Evolutionary conservation across 805 yeast species (phyloP), one percentile per base, ranked within the genome.

Genomic region (Ogataea methylovora): DNA sequence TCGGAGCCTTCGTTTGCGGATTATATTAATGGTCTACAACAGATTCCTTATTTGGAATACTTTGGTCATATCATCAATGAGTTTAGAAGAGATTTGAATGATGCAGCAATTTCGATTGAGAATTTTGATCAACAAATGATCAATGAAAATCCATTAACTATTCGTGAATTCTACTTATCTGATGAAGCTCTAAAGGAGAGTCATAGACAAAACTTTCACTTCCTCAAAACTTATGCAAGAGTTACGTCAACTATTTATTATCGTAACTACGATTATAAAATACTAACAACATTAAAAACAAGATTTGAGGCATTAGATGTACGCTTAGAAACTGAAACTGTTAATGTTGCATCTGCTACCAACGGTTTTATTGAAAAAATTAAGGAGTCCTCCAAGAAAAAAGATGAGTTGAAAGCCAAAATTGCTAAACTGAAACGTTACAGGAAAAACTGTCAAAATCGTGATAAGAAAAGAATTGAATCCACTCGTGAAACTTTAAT

Each of bases 61-160:
- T 41, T 51, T 27, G 46, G 41, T 14, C 60, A 56, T 36, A 37
- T 54, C 5, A 52, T 52, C 5, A 54, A 42, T 12, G 58, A 56
- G 25, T 44, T 53, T 32, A 41, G 44, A 29, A 35, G 51, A 10
- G 53, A 53, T 8, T 48, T 55, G 10, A 40, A 44, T 10, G 45
- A 51, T 2, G 51, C 52, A 7, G 42, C 52, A 15, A 41, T 37
- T 8, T 50, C 50, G 30, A 51, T 53, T 2, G 38, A 42, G 4
- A 54, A 49, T 18, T 55, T 54, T 33, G 52, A 51, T 9, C 41
- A 43, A 18, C 50, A 45, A 24, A 50, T 56, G n/a, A 37, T 42
- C n/a, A 53, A 52, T 13, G 49, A 52, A 10, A 56, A 56, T 32
- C 58, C 57, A 11, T 45, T 49, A 3, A 51, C 58, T 4, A 49